Base-by-base conservation (phyloP, 1,139 yeast genomes). In the Kodamaea suecica region DNA sequence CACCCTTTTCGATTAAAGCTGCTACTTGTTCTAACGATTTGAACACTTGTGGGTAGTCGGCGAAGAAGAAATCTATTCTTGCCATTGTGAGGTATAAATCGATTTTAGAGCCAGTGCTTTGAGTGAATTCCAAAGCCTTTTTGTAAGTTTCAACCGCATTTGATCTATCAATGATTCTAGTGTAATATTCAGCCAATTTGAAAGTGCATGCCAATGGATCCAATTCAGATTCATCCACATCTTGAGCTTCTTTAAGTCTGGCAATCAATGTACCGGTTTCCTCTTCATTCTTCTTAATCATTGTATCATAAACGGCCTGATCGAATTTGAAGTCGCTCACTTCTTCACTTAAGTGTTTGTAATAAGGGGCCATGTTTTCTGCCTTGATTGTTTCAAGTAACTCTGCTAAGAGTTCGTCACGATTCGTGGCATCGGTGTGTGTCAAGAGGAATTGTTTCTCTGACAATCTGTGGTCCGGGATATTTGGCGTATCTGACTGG, bases 161-260 rank as follows among this genome's bases (percentile, higher is more conserved):
- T 27, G 69, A 64, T 44, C 80, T 73, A 57, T 90, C 96, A 44
- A 95, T 88, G 49, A 88, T 85, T 44, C 70, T 68, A 7, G 97
- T 81, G 58, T 87, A 90, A 57, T 84, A 87, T 55, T 90, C 95
- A 17, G 96, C 97, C 30, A 92, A 76, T 53, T 80, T 78, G 38
- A 80, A 74, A 73, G 90, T 83, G 27, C 83, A 80, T 44, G 82
- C 82, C 8, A 86, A 79, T 29, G 80, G 74, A 52, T 88, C 96
- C 49, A 84, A 66, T 52, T 86, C 95, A 27, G 95, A 95, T 56
- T 92, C 97, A 52, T 87, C 96, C 40, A 84, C 87, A 39, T 78
- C 84, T 49, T 85, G 90, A 19, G 94, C 85, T 47, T 79, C 83
- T 40, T 75, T 76, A 44, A 92, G 80, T 36, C 74, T 66, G 38